Evolutionary conservation across 148 eudicot species (phyloP).

Genomic region (Euryodendron excelsum): DNA sequence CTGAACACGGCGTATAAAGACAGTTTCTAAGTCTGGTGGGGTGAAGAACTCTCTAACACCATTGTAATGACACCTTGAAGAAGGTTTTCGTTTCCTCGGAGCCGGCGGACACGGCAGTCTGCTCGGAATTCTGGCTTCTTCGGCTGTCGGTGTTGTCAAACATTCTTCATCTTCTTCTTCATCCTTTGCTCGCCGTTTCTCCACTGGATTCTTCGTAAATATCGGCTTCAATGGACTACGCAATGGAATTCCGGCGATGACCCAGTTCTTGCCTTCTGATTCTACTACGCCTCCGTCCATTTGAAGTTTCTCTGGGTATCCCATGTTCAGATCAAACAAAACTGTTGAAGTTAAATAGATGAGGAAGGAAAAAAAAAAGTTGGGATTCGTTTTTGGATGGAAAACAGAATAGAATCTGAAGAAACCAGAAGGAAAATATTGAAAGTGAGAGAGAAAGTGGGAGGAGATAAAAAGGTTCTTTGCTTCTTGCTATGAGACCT

Average conservation of each 20-base stretch:
- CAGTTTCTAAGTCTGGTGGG: slow-evolving; percentile 44
- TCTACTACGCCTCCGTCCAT: slow-evolving; percentile 18
- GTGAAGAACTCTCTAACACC: slow-evolving; percentile 32
- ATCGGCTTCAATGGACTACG: slow-evolving; percentile 28
- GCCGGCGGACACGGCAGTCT: slow-evolving; percentile 46
- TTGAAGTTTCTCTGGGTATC: slow-evolving; percentile 11
- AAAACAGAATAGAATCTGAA: too few species aligned
- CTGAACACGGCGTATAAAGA: slow-evolving; percentile 31
- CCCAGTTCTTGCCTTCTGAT: slow-evolving; percentile 33
- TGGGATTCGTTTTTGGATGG: neutral
- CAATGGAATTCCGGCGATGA: slow-evolving; percentile 35
- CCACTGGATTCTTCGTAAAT: slow-evolving; percentile 22
- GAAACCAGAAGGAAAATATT: slow-evolving; percentile 7
- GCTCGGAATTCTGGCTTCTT: slow-evolving; percentile 49
- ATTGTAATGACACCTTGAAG: slow-evolving; percentile 23
- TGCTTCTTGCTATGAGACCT: neutral
- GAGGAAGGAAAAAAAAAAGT: neutral
- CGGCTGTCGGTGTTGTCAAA: slow-evolving; percentile 50
- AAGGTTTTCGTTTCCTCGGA: slow-evolving; percentile 51
- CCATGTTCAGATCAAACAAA: slow-evolving; percentile 10
- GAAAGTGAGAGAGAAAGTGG: neutral
- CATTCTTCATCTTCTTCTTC: slow-evolving; percentile 26
- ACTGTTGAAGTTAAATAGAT: neutral
- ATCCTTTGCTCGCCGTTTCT: neutral
- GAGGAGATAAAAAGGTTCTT: neutral